Evolutionary conservation across 257 asterid genomes (phyloP).

Genomic region (Linaria vulgaris): DNA sequence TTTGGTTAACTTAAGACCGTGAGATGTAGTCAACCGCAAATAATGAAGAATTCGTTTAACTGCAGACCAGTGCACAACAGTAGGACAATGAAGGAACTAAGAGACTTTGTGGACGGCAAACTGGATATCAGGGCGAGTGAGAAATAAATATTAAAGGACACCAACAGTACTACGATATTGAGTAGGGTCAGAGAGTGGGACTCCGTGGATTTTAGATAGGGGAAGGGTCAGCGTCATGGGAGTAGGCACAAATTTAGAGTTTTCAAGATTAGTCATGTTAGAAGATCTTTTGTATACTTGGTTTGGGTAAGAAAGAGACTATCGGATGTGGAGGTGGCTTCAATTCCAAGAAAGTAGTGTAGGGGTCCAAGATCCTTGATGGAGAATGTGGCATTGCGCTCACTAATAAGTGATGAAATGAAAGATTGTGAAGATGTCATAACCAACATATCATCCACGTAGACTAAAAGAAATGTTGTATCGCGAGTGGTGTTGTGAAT

Average conservation of each 20-base stretch:
- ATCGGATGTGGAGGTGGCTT: neutral
- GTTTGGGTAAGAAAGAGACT: neutral
- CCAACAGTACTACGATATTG: neutral
- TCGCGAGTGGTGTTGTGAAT: neutral
- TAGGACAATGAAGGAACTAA: neutral
- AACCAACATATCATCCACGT: neutral
- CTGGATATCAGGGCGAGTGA: neutral
- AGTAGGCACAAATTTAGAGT: neutral
- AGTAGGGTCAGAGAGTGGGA: neutral
- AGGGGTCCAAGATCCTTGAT: neutral
- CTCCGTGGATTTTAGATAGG: neutral
- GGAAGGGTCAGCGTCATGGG: neutral
- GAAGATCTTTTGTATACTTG: neutral
- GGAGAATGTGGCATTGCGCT: neutral
- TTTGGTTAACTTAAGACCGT: no score
- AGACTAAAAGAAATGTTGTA: neutral
- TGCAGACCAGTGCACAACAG: neutral
- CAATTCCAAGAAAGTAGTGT: slow-evolving; percentile 14
- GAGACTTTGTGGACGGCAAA: slow-evolving; percentile 2
- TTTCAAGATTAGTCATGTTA: neutral
- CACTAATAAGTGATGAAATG: neutral
- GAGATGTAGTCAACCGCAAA: no score
- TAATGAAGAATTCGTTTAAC: neutral
- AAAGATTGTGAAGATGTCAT: neutral
- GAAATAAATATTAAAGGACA: neutral